phyloP scores from a whole-genome alignment of 2,329 filamentous ascomycete genomes.

The Epichloe gansuensis region DNA sequence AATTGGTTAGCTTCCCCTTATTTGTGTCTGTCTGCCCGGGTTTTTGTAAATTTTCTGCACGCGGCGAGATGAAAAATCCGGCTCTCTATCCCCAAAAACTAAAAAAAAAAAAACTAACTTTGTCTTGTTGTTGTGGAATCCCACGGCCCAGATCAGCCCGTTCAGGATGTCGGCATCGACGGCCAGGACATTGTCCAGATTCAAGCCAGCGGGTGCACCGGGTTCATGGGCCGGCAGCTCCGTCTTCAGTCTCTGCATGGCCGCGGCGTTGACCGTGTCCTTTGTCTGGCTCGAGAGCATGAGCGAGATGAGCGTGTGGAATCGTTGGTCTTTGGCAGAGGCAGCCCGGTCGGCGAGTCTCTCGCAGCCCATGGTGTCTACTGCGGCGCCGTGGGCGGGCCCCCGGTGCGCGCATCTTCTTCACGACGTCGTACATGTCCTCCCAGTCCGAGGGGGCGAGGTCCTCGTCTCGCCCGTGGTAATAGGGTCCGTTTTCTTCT shows the following conservation, averaged over 20 bases:
- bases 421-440: constrained; percentile 63
- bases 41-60: too few relatives aligned
- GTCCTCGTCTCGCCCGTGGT: constrained; percentile 27
- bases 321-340: constrained; percentile 48
- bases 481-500: constrained; percentile 25
- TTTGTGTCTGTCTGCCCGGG: not conserved
- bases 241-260: constrained; percentile 67
- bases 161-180: constrained; percentile 56
- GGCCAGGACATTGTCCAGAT: constrained; percentile 63
- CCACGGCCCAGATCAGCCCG: constrained; percentile 68
- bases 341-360: constrained; percentile 47
- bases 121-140: constrained; percentile 93
- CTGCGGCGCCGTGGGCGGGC: constrained; percentile 60
- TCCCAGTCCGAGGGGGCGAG: constrained; percentile 73
- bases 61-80: not conserved
- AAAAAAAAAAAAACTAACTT: constrained; percentile 32
- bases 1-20: not conserved
- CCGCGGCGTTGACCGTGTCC: constrained; percentile 77
- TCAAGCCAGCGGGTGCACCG: constrained; percentile 44
- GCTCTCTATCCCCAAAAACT: too few relatives aligned
- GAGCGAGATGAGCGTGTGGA: constrained; percentile 75
- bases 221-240: constrained; percentile 46
- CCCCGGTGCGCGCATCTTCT: constrained; percentile 57
- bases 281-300: constrained; percentile 93
- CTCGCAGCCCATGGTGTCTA: constrained; percentile 97